Conservation (phyloP, 768 basidiomycete species). For the Leucocoprinus sp. region DNA sequence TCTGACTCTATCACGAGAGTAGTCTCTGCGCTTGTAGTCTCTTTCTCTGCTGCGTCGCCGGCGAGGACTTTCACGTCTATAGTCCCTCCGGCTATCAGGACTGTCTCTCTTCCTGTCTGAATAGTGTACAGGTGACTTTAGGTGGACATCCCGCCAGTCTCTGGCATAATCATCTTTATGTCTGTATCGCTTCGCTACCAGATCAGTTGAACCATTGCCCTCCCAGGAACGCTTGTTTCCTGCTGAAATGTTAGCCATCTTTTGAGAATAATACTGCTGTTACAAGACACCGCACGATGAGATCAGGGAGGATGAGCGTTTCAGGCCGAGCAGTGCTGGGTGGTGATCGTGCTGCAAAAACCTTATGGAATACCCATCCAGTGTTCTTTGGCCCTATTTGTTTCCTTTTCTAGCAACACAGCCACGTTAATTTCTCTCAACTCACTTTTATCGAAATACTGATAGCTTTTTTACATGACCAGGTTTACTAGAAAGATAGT, state of each 20-base stretch:
- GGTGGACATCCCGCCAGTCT: constrained; percentile 66
- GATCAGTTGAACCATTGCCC: constrained; percentile 32
- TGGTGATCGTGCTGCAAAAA: background rate
- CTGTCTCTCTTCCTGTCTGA: constrained; percentile 26
- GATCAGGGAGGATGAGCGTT: constrained; percentile 4
- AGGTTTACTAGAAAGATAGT: too few species aligned
- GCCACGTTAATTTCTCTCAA: too few species aligned
- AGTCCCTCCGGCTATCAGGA: constrained; percentile 23
- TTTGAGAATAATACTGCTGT: constrained; percentile 20
- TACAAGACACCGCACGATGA: constrained; percentile 13
- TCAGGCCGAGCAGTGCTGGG: background rate
- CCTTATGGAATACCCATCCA: background rate
- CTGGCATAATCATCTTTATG: constrained; percentile 42
- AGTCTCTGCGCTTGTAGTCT: constrained; percentile 21
- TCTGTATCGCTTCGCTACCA: constrained; percentile 44
- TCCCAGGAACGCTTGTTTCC: constrained; percentile 79
- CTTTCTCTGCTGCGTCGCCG: constrained; percentile 30
- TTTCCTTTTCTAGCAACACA: too few species aligned
- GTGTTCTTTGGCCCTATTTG: background rate
- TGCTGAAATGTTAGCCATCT: constrained; percentile 80
- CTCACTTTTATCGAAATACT: too few species aligned
- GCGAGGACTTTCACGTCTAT: constrained; percentile 14
- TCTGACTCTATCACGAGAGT: constrained; percentile 16
- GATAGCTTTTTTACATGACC: too few species aligned
- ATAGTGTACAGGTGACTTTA: constrained; percentile 32